Evolutionary conservation across 441 rosid species (phyloP).

Genomic region (Hypseocharis bilobata): DNA sequence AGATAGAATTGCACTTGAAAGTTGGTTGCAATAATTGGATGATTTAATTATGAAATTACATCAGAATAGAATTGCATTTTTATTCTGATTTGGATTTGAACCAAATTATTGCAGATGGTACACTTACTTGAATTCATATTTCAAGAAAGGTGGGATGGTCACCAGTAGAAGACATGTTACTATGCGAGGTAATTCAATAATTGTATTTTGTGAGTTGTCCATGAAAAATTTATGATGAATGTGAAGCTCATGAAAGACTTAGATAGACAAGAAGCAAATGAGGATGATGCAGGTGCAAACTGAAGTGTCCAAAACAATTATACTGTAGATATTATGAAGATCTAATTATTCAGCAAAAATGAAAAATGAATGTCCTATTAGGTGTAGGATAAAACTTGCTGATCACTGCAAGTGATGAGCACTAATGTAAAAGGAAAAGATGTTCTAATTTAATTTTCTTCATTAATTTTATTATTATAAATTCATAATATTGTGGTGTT

Average conservation of each 20-base stretch:
- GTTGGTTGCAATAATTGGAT: neutral
- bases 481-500: neutral
- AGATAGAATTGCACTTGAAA: neutral
- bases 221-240: too few relatives aligned
- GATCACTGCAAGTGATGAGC: too few relatives aligned
- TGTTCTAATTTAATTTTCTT: neutral
- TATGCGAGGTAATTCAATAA: constrained; percentile 64
- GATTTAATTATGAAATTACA: neutral
- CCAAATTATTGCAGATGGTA: constrained; percentile 57
- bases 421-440: neutral
- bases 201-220: too few relatives aligned
- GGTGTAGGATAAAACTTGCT: too few relatives aligned
- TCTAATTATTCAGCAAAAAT: too few relatives aligned
- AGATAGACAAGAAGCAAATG: too few relatives aligned
- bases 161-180: constrained; percentile 89
- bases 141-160: constrained; percentile 99
- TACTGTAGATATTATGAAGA: too few relatives aligned
- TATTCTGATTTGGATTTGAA: neutral
- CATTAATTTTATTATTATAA: neutral
- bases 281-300: too few relatives aligned
- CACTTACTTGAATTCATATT: constrained; percentile 87
- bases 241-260: too few relatives aligned
- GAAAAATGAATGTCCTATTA: too few relatives aligned
- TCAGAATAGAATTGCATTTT: too few relatives aligned
- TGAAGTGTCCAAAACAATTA: too few relatives aligned